Evolutionary conservation across 192 early-diverging fungal genomes (phyloP).

Genomic region (Coemansia sp.): DNA sequence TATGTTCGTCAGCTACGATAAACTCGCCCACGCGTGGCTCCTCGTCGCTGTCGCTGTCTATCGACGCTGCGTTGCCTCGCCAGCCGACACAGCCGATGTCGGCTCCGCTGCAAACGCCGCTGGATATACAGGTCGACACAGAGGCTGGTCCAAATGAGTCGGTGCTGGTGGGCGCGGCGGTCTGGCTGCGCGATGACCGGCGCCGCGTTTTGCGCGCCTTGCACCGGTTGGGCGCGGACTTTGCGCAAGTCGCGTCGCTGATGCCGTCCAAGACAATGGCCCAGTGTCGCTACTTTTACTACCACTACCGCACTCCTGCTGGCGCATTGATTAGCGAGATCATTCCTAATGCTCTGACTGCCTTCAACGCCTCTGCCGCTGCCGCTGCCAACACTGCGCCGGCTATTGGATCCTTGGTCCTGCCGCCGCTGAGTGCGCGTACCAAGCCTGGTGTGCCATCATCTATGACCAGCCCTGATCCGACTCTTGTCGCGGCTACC

Average conservation of each 20-base stretch:
- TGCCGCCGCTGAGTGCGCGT: slow-evolving; percentile 19
- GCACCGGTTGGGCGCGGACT: slow-evolving; percentile 69
- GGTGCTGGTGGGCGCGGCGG: slow-evolving; percentile 47
- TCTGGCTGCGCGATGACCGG: slow-evolving; percentile 61
- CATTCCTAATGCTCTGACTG: slow-evolving; percentile 15
- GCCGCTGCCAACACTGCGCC: background rate
- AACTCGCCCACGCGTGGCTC: background rate
- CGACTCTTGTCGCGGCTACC: background rate
- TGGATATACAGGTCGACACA: slow-evolving; percentile 25
- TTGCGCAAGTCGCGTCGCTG: slow-evolving; percentile 67
- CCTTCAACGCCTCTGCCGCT: background rate
- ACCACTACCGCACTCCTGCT: slow-evolving; percentile 66
- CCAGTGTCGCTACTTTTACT: slow-evolving; percentile 79
- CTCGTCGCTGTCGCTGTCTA: background rate
- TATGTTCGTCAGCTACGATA: slow-evolving; percentile 20
- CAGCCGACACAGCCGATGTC: background rate
- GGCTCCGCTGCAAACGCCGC: slow-evolving; percentile 10
- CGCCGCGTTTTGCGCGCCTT: slow-evolving; percentile 64
- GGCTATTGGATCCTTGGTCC: slow-evolving; percentile 24
- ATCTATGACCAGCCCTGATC: background rate
- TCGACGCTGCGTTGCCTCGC: background rate
- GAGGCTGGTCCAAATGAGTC: slow-evolving; percentile 27
- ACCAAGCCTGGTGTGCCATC: background rate
- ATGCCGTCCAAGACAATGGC: slow-evolving; percentile 78
- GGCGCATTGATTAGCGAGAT: slow-evolving; percentile 36